Evolutionary conservation across 257 asterid species (phyloP).

Genomic region (Cruciata laevipes): DNA sequence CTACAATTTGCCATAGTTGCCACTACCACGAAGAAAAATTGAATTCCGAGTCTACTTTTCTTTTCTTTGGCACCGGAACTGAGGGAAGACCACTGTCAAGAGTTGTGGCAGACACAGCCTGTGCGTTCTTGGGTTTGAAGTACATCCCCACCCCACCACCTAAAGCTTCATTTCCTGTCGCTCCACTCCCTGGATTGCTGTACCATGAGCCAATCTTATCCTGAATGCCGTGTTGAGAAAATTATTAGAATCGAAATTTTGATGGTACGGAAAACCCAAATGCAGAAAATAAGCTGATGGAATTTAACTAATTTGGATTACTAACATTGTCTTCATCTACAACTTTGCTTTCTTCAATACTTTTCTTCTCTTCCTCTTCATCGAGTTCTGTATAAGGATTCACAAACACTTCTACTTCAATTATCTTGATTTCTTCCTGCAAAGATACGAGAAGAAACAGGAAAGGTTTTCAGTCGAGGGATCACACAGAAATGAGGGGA

Average conservation of each 20-base stretch:
- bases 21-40: constrained; percentile 77
- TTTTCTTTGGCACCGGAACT: constrained; percentile 52
- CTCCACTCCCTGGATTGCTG: constrained; percentile 69
- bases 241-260: not conserved
- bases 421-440: constrained; percentile 91
- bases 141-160: constrained; percentile 83
- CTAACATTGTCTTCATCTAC: constrained; percentile 74
- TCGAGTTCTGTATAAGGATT: constrained; percentile 81
- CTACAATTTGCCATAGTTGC: not conserved
- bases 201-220: constrained; percentile 92
- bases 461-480: not conserved
- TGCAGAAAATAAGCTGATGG: not conserved
- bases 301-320: constrained; percentile 7
- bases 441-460: constrained; percentile 16
- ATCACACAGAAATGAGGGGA: not conserved
- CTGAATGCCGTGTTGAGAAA: constrained; percentile 30
- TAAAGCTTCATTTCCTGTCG: constrained; percentile 36
- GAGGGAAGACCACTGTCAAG: constrained; percentile 35
- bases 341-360: constrained; percentile 37
- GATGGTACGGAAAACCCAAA: not conserved
- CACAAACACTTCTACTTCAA: constrained; percentile 58
- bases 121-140: constrained; percentile 38
- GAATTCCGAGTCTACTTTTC: constrained; percentile 50
- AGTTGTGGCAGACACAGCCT: constrained; percentile 32
- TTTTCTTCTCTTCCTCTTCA: constrained; percentile 65